Base-by-base conservation (phyloP, 2,329 filamentous ascomycete species). In the Trichoderma pleuroti region DNA sequence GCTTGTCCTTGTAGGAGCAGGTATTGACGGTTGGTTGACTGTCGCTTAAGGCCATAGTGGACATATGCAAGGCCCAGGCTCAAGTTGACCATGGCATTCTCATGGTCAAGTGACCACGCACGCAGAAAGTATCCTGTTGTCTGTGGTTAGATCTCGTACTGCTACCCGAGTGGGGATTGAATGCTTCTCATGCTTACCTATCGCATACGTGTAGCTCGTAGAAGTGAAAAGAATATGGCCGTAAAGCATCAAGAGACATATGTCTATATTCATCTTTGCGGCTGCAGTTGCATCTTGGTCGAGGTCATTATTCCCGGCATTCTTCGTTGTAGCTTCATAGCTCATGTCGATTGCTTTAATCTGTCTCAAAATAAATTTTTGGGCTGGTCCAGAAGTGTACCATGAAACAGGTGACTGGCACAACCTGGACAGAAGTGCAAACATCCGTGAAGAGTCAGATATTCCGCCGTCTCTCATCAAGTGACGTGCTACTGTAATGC, bases 301-400 rank as follows among this genome's bases (percentile, higher is more conserved):
- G 52, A 65, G 60, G 59, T 74, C 76, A 28, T 74, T 42, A 75
- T 71, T 79, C 73, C 46, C 79, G 10, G 76, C 28, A 52, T 72
- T 67, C 1, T 68, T 70, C 4, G 79, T 80, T 69, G 81, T 79
- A 32, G 82, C 80, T 52, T 85, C 81, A 16, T 85, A 82, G 16
- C 86, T 84, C 81, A 84, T 57, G 91, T 99, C 96, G 83, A 97
- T 92, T 4, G 90, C 89, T 80, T 97, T 97, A 81, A 99, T 93
- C 81, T 97, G 93, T 5, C 96, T 90, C 71, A 98, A 85, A 76
- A 98, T 90, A 77, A 93, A 97, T 79, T 98, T 98, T 80, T 97
- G 94, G 24, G 91, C 91, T 0, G 93, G 91, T 0, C 93, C 92
- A 3, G 91, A 91, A 65, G 91, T 91, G 80, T 95, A 97, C 84